Conservation (phyloP, 805 yeast species). For the Metschnikowia henanensis region DNA sequence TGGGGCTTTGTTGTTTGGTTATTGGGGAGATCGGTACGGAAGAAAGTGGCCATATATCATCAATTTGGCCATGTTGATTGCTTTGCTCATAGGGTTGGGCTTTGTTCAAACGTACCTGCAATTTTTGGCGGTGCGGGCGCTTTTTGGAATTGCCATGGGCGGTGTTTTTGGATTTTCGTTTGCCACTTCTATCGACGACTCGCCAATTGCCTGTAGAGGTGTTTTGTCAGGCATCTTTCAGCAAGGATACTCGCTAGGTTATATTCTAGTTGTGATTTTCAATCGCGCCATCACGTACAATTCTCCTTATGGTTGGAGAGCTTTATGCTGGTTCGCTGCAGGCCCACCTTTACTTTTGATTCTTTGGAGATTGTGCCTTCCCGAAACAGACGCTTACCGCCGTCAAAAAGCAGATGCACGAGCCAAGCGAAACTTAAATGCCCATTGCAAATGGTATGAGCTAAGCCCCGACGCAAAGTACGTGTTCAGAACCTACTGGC, state of each 20-base stretch:
- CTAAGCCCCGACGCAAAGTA: constrained; percentile 13
- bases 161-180: constrained; percentile 67
- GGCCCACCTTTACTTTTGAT: constrained; percentile 63
- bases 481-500: constrained; percentile 55
- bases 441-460: constrained; percentile 13
- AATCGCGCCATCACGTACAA: constrained; percentile 54
- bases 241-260: constrained; percentile 78
- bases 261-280: constrained; percentile 62
- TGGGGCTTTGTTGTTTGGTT: constrained; percentile 62
- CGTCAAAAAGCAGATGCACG: constrained; percentile 15
- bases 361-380: constrained; percentile 52
- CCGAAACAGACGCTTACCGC: constrained; percentile 60
- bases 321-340: constrained; percentile 69
- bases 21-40: constrained; percentile 59
- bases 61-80: constrained; percentile 47
- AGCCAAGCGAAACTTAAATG: constrained; percentile 8
- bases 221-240: constrained; percentile 69
- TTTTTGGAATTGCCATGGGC: constrained; percentile 74
- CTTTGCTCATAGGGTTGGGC: constrained; percentile 62
- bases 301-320: constrained; percentile 59
- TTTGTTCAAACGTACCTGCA: constrained; percentile 56
- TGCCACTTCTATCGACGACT: constrained; percentile 66
- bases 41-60: constrained; percentile 57
- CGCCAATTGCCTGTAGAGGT: constrained; percentile 58
- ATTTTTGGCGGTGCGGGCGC: constrained; percentile 61